Evolutionary conservation across 768 basidiomycete species (phyloP), one percentile per base, ranked within the genome.

Genomic region (Suillus discolor): DNA sequence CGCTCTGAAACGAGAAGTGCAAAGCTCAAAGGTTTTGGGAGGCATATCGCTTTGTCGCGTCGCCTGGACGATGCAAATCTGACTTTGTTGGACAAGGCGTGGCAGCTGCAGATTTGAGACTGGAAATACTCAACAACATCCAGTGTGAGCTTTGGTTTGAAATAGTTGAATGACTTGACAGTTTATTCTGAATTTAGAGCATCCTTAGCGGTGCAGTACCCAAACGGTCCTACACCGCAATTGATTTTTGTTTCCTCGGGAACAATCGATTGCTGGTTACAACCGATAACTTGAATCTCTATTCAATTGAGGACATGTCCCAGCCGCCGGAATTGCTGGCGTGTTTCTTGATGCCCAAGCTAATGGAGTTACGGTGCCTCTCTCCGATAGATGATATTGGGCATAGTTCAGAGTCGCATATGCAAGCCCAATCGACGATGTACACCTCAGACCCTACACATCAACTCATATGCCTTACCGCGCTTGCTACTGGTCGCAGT

Each of bases 211-310:
- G 25, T 2, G 12, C 1, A 6, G 12, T 47, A 23, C 5, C 6
- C n/a, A 0, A 6, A 12, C n/a, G 8, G 3, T 23, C 5, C n/a
- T 1, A 47, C 12, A 11, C 12, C 3, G 4, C 6, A 7, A 0
- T 15, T 15, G 49, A 51, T 16, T 25, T 51, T 51, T 16, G 15
- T 51, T 51, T 25, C 49, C 49, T 51, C 49, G 49, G 49, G 12
- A 51, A 51, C 6, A 7, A 25, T 25, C 23, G 25, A 51, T 51
- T 51, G 15, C 13, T 51, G 23, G 49, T 25, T 8, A 16, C 8
- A 23, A 25, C 25, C 49, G 7, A 51, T 15, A 23, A 49, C 13
- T 8, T 51, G 25, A 7, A 25, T 3, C 25, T 51, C 7, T 51
- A 51, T 51, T 51, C 15, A 51, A 51, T 51, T 25, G 31, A 55